Evolutionary conservation across 148 eudicot species (phyloP), one percentile per base, ranked within the genome.

Genomic region (Rhododendron molle): DNA sequence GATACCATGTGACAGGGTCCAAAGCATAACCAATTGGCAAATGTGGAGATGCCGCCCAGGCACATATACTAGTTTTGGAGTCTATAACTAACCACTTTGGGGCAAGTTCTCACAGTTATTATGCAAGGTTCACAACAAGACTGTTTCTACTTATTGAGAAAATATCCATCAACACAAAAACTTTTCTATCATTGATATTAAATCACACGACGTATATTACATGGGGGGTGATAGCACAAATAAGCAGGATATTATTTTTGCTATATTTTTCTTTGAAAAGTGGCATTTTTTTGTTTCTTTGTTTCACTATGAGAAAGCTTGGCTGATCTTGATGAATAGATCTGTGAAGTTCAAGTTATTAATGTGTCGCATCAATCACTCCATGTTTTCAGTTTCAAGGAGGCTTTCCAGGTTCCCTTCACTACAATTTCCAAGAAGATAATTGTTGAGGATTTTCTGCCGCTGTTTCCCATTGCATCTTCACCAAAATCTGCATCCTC

Each of bases 351-450:
- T 67, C 52, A 28, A 82, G 32, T 69, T 71, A 49, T 83, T 84
- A 50, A 54, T 72, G 52, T 60, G 52, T 76, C 50, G 30, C 80
- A 43, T 50, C 26, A 38, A 69, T 90, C 76, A 78, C 82, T 78
- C 38, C 84, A 47, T 18, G 26, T 85, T 88, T 88, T 71, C 94
- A 97, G 99, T 91, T 92, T 95, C 87, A 95, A 91, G 91, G 93
- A 95, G 84, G 98, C 96, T 77, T 94, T 97, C 88, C 86, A 86
- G 86, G 94, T 95, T 94, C 99, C 99, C 43, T 88, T 90, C 87
- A 83, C 88, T 73, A 91, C 96, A 54, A 85, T 97, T 83, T 97
- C 99, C 62, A 83, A 90, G 90, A 93, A 91, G 87, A 92, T 97
- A 87, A 82, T 89, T 84, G 93, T 96, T 73, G 85, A 89, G 84